Evolutionary conservation across 2,329 filamentous ascomycete species (phyloP), one percentile per base, ranked within the genome.

Genomic region (Elsinoe perseae): DNA sequence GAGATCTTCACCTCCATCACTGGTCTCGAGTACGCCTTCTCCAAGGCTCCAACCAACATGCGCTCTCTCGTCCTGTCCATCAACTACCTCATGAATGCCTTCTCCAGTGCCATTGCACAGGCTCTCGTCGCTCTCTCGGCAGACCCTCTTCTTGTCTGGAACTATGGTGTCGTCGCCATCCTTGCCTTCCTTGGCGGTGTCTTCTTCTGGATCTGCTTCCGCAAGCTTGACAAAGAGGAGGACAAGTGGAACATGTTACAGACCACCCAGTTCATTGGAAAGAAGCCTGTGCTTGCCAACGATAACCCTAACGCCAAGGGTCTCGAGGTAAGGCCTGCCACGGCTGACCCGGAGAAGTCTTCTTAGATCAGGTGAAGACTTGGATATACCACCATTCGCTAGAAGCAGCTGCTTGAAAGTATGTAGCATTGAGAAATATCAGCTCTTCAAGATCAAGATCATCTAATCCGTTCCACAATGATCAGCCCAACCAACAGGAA

Each of bases 201-300:
- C 3, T 73, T 75, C 1, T 89, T 90, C 73, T 90, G 85, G 84
- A 67, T 84, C 64, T 80, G 77, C 64, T 87, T 86, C 73, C 72
- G 76, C 36, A 73, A 79, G n/a, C 74, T 86, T 8, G 86, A 90
- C 65, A 71, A 69, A 23, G 74, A 83, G 61, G 87, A 90, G 66
- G 86, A 89, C 67, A 74, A 77, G 63, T 72, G 86, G 61, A 90
- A 90, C 69, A 78, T 82, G 77, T 69, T 81, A 2, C 52, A 54
- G 34, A 44, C 52, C 20, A 54, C 52, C 1, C 52, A 54, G 14
- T 54, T 42, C 52, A 14, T 54, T 20, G 52, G 52, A 5, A 54
- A 54, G 52, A 54, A 54, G 21, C 52, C 52, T 20, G 32, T 25
- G 4, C 12, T 27, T 40, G 50, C 21, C 14, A 32, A 36, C 8